These are phyloP conservation scores for Dendrostoma leiphaemia DNA, from an alignment of 2,329 filamentous ascomycete species.

Conservation along the genomic window DNA sequence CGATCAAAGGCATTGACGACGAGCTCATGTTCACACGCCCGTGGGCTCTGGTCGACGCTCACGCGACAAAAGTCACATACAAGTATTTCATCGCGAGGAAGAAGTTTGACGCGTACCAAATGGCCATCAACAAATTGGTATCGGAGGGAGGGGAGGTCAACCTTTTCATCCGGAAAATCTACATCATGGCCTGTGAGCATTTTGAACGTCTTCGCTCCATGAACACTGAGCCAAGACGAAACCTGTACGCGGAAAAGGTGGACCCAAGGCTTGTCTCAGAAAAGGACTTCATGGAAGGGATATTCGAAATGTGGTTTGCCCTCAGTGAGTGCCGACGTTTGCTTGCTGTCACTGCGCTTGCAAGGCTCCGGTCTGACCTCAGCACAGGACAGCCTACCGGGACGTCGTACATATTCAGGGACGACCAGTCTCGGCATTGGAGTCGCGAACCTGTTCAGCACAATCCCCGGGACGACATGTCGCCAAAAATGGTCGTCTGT, in stretches of 20 bases:
- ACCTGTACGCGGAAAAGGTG: conserved; percentile 1
- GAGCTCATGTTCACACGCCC: conserved; percentile 5
- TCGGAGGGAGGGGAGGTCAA: neutral
- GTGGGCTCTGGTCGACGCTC: conserved; percentile 40
- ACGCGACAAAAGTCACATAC: conserved; percentile 32
- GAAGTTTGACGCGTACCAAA: neutral
- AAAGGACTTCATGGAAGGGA: conserved; percentile 35
- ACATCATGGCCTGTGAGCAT: conserved; percentile 25
- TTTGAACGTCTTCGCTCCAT: conserved; percentile 18
- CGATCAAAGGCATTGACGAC: conserved; percentile 34
- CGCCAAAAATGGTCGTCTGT: conserved; percentile 44
- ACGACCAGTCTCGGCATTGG: no score
- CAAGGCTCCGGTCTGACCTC: conserved; percentile 38
- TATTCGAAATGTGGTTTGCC: conserved; percentile 46
- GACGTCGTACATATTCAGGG: no score
- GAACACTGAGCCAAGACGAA: neutral
- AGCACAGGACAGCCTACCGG: conserved; percentile 38
- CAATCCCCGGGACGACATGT: neutral
- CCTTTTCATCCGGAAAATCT: conserved; percentile 29
- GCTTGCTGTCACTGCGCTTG: neutral
- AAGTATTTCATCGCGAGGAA: conserved; percentile 34
- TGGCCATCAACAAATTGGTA: neutral
- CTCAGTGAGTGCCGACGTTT: conserved; percentile 36
- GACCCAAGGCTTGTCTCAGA: conserved; percentile 25
- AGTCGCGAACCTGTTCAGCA: no score